Base-by-base conservation (phyloP, 257 asterid genomes). In the Cordia subcordata region DNA sequence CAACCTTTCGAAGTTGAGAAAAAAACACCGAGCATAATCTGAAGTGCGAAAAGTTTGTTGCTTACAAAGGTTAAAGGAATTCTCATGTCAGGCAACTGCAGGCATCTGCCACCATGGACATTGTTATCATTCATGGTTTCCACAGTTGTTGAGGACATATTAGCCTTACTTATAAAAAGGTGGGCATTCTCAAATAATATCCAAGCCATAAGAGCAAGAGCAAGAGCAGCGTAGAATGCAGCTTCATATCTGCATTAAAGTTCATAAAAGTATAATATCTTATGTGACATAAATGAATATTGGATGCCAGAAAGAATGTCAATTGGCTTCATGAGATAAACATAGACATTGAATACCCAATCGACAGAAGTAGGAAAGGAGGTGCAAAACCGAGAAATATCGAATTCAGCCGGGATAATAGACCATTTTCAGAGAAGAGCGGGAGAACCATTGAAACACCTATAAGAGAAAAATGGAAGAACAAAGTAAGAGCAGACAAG, bases 351-450 rank as follows among this genome's bases (percentile, higher is more conserved):
- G 65, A 58, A 27, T 89, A 93, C 99, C 99, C 99, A 23, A 93
- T 93, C 16, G 97, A 93, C 49, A 93, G 86, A 57, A 93, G 87
- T 74, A 93, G 90, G 75, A 88, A 93, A 17, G 99, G 78, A 17
- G 99, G 99, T 32, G 97, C 99, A 65, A 92, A 87, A 60, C 99
- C 97, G 37, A 93, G 95, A 81, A 73, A 89, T 63, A 89, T 82
- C 67, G 97, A 86, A 73, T 81, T 82, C 55, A 93, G 91, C 69
- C 99, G 82, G 50, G 96, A 80, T 66, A 93, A 74, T 75, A 84
- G 72, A 68, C 83, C 85, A 58, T 84, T 62, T 47, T 87, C 71
- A 21, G 99, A 93, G 72, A 93, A 86, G 54, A 93, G 94, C 38
- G 99, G 99, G 64, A 93, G 94, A 72, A 80, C 77, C 82, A 89